phyloP scores from a whole-genome alignment of 371 early-diverging fungal genomes.

The Mucor indicus region DNA sequence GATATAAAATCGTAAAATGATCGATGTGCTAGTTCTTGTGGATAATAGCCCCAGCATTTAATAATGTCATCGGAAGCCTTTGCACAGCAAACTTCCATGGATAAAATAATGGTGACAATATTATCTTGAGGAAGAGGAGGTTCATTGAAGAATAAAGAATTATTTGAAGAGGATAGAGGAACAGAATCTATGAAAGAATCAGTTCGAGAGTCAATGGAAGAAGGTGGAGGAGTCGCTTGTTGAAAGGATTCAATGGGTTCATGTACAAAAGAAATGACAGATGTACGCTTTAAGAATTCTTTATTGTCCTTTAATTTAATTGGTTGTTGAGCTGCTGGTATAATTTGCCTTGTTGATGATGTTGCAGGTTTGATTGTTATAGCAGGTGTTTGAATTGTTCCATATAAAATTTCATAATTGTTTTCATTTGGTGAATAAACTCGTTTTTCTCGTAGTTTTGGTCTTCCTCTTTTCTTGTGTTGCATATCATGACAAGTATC shows the following conservation, averaged over 20 bases:
- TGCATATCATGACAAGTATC: conserved; percentile 78
- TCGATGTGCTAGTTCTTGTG: conserved; percentile 56
- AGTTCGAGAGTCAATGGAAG: neutral
- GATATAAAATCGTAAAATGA: conserved; percentile 56
- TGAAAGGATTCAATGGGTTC: conserved; percentile 19
- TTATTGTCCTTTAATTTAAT: neutral
- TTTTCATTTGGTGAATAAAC: conserved; percentile 13
- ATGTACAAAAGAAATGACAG: conserved; percentile 19
- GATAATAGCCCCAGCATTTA: conserved; percentile 55
- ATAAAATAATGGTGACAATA: conserved; percentile 37
- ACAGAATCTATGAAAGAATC: neutral
- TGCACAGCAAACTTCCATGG: conserved; percentile 57
- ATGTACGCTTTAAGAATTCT: neutral
- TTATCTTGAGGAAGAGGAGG: too few species aligned
- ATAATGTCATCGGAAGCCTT: conserved; percentile 55
- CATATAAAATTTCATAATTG: conserved; percentile 21
- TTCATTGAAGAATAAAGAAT: too few species aligned
- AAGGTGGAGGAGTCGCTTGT: neutral
- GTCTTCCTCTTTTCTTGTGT: conserved; percentile 81
- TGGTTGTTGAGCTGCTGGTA: neutral
- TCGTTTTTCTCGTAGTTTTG: conserved; percentile 61
- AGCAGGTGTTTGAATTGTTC: conserved; percentile 20
- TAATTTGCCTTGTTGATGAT: conserved; percentile 1
- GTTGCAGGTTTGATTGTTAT: conserved; percentile 1
- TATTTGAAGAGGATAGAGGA: neutral